Percentiles rank a stretch among this genome's conserved stretches.
Evolutionary conservation across 1,284 basidiomycete species (phyloP).

Genomic region (Tranzscheliella williamsii): DNA sequence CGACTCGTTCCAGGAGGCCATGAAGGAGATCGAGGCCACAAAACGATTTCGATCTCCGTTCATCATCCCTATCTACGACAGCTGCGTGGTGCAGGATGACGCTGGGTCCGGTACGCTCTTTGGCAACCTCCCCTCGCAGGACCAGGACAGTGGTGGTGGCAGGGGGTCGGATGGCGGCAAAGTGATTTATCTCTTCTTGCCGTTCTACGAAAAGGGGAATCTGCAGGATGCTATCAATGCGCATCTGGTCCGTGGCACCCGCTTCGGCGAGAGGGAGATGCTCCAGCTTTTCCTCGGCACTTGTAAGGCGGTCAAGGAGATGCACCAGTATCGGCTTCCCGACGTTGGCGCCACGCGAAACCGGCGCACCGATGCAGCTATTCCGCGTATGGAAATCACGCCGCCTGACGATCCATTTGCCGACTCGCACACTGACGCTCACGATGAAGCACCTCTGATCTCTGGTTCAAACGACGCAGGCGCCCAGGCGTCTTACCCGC

Average conservation of each 20-base stretch:
- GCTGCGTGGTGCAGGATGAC: conserved; percentile 56
- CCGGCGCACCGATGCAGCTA: conserved; percentile 5
- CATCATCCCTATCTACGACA: conserved; percentile 58
- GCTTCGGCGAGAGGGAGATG: conserved; percentile 85
- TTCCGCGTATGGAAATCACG: conserved; percentile 23
- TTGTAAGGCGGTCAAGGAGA: conserved; percentile 86
- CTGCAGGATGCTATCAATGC: conserved; percentile 92
- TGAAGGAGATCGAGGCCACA: conserved; percentile 60
- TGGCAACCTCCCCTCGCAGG: conserved; percentile 44
- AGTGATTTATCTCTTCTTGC: conserved; percentile 69
- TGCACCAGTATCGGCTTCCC: conserved; percentile 70
- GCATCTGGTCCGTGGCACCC: conserved; percentile 78
- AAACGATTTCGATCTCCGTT: conserved; percentile 57
- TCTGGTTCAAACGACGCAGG: conserved; percentile 64
- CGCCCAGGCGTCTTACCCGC: conserved; percentile 39
- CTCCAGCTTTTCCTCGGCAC: conserved; percentile 88
- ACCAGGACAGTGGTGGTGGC: conserved; percentile 32
- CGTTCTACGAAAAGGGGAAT: conserved; percentile 80
- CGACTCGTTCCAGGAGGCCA: conserved; percentile 54
- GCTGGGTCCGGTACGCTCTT: conserved; percentile 29
- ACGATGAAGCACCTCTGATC: conserved; percentile 39
- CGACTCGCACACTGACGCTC: conserved; percentile 7
- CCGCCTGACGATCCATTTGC: conserved; percentile 33
- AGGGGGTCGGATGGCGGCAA: conserved; percentile 37
- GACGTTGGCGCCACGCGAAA: conserved; percentile 19